A percentile compares a stretch with the other conserved stretches of the same genome.
These are phyloP conservation scores for Tylopilus rubrobrunneus DNA, from an alignment of 768 basidiomycete genomes.

Conservation along the genomic window DNA sequence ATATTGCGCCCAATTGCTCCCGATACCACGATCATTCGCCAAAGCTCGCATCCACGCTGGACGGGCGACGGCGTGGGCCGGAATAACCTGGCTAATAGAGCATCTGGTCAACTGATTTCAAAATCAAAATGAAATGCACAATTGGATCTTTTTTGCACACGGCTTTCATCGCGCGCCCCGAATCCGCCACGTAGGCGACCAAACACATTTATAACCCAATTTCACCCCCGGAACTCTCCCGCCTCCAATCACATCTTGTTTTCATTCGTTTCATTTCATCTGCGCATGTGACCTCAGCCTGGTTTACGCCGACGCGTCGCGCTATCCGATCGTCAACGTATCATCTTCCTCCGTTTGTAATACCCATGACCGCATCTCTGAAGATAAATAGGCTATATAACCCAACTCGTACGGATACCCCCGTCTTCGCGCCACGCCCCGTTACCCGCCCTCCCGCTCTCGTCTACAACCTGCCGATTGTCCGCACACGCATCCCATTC, in stretches of 20 bases:
- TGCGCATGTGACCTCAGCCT: background rate
- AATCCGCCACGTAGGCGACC: background rate
- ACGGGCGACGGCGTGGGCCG: background rate
- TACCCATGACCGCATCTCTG: background rate
- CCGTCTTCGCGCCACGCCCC: background rate
- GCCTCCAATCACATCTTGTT: too few species aligned
- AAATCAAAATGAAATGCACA: background rate
- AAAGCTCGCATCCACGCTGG: background rate
- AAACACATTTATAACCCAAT: background rate
- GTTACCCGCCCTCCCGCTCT: background rate
- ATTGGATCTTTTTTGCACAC: background rate
- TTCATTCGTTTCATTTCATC: background rate
- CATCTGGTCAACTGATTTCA: background rate
- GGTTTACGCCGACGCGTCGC: background rate
- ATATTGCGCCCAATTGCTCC: background rate
- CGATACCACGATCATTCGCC: background rate
- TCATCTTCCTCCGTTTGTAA: background rate
- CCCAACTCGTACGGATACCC: constrained; percentile 4
- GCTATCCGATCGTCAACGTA: background rate
- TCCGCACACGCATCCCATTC: too few species aligned
- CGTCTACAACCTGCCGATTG: too few species aligned
- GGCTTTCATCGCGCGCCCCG: background rate
- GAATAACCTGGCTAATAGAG: constrained; percentile 13
- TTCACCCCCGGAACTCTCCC: background rate
- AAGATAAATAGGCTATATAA: background rate